Percentiles rank a stretch among this genome's conserved stretches.
Conservation (phyloP, 2,329 filamentous ascomycete genomes). For the Apiospora phragmitis region DNA sequence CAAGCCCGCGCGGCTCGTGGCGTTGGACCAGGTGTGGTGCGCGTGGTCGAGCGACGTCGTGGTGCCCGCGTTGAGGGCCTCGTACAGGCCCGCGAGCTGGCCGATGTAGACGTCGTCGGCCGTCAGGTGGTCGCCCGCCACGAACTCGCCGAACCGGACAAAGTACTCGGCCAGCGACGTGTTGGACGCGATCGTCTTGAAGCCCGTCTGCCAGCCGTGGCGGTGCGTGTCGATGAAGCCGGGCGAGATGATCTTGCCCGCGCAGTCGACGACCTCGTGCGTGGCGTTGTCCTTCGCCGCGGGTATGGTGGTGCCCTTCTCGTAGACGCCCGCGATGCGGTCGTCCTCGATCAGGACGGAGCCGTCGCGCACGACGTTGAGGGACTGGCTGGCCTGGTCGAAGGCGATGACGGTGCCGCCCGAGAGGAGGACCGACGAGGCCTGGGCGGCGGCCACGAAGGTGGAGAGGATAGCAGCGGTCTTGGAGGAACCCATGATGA, state of each 20-base stretch:
- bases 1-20: constrained; percentile 43
- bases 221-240: constrained; percentile 60
- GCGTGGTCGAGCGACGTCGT: constrained; percentile 56
- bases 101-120: constrained; percentile 47
- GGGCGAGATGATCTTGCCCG: constrained; percentile 51
- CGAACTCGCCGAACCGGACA: constrained; percentile 37
- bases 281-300: constrained; percentile 13
- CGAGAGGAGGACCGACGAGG: constrained; percentile 26
- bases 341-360: constrained; percentile 36
- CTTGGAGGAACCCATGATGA: constrained; percentile 19
- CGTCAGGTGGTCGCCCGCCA: constrained; percentile 32
- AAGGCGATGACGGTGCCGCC: constrained; percentile 31
- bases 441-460: constrained; percentile 31
- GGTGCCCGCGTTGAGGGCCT: constrained; percentile 53
- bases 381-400: constrained; percentile 23
- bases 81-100: constrained; percentile 48
- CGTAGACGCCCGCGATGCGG: constrained; percentile 32
- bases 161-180: constrained; percentile 51
- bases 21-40: constrained; percentile 46
- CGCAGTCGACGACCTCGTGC: constrained; percentile 47
- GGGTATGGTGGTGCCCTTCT: constrained; percentile 24
- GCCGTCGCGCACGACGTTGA: constrained; percentile 30
- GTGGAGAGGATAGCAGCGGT: constrained; percentile 22
- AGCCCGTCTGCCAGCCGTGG: constrained; percentile 56
- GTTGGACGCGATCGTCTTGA: constrained; percentile 54